phyloP scores from a whole-genome alignment of 192 early-diverging fungal genomes.

The Thamnidium elegans region DNA sequence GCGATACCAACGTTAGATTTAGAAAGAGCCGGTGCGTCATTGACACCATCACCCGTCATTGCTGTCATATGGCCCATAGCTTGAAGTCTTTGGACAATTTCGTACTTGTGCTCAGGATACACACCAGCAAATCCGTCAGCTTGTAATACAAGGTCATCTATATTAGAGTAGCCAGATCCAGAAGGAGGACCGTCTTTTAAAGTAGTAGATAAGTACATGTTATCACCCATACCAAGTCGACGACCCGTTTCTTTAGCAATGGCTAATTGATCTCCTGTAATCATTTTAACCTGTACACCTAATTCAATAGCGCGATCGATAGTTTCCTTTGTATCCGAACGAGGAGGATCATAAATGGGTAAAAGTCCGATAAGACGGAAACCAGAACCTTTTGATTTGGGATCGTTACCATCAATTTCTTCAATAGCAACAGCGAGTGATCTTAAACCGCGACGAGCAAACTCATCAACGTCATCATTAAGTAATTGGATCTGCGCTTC shows the following conservation, averaged over 20 bases:
- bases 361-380: slow-evolving; percentile 70
- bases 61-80: slow-evolving; percentile 69
- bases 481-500: slow-evolving; percentile 46
- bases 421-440: slow-evolving; percentile 68
- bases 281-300: slow-evolving; percentile 90
- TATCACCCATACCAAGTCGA: slow-evolving; percentile 67
- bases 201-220: slow-evolving; percentile 66
- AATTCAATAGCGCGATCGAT: slow-evolving; percentile 71
- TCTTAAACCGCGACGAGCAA: slow-evolving; percentile 66
- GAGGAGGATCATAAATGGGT: slow-evolving; percentile 75
- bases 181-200: slow-evolving; percentile 64
- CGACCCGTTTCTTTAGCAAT: slow-evolving; percentile 83
- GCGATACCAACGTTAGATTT: slow-evolving; percentile 75
- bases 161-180: slow-evolving; percentile 50
- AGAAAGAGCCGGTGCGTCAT: slow-evolving; percentile 68
- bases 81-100: slow-evolving; percentile 67
- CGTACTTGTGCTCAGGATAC: slow-evolving; percentile 69
- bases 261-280: slow-evolving; percentile 89
- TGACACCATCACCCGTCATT: slow-evolving; percentile 75
- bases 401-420: slow-evolving; percentile 54
- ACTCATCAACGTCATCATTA: slow-evolving; percentile 63
- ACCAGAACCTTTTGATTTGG: slow-evolving; percentile 60
- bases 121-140: slow-evolving; percentile 69
- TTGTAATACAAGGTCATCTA: slow-evolving; percentile 59
- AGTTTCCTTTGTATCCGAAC: slow-evolving; percentile 78